Evolutionary conservation across 805 yeast species (phyloP).

Genomic region (Yarrowia alimentaria): DNA sequence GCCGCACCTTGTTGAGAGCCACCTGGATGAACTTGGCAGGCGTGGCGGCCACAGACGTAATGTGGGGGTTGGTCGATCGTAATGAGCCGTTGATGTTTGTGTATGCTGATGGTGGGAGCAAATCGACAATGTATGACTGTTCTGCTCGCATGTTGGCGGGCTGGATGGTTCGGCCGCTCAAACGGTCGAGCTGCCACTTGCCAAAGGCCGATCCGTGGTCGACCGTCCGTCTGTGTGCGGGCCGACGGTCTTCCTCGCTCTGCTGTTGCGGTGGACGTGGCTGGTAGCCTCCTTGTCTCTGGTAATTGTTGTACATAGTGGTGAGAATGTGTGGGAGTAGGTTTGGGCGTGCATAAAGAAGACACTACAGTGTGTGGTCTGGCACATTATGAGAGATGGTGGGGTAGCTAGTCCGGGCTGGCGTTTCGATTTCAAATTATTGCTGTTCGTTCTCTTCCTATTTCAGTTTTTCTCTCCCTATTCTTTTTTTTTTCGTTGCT

Average conservation of each 20-base stretch:
- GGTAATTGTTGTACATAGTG: constrained; percentile 19
- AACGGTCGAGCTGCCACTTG: constrained; percentile 52
- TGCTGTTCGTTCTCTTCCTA: too few relatives aligned
- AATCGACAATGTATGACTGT: constrained; percentile 54
- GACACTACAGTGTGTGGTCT: too few relatives aligned
- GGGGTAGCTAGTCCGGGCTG: too few relatives aligned
- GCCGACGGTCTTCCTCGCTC: constrained; percentile 33
- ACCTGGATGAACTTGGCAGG: constrained; percentile 80
- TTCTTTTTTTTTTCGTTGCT: too few relatives aligned
- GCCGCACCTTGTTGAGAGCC: constrained; percentile 86
- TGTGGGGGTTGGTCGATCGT: constrained; percentile 33
- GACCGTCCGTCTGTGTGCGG: constrained; percentile 59
- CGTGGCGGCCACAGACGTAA: constrained; percentile 14
- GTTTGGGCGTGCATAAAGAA: too few relatives aligned
- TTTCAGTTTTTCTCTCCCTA: too few relatives aligned
- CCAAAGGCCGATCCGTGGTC: constrained; percentile 78
- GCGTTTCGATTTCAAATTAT: too few relatives aligned
- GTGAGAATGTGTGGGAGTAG: background rate
- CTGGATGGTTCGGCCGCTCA: constrained; percentile 34
- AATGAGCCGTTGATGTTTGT: constrained; percentile 18
- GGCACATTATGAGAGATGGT: too few relatives aligned
- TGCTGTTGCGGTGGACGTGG: constrained; percentile 22
- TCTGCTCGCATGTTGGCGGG: constrained; percentile 56
- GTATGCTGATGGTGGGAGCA: constrained; percentile 67
- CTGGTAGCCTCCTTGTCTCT: constrained; percentile 15